phyloP scores from a whole-genome alignment of 305 asterid genomes.

The Fraxinus sp. region DNA sequence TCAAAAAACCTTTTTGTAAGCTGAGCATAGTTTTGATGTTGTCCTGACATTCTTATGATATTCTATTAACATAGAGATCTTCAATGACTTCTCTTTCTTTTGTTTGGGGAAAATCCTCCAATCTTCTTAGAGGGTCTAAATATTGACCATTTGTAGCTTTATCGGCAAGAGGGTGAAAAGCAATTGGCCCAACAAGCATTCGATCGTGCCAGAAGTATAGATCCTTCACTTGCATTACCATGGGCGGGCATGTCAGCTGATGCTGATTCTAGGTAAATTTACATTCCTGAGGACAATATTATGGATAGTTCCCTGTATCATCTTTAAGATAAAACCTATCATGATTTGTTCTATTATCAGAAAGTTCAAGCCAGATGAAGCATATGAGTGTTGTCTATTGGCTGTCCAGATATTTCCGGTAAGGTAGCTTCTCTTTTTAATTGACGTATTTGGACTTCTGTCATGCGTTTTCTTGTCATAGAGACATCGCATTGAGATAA shows the following conservation, averaged over 20 bases:
- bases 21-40: background rate
- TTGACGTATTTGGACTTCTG: background rate
- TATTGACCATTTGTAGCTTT: conserved; percentile 56
- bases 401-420: conserved; percentile 83
- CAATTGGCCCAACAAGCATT: conserved; percentile 86
- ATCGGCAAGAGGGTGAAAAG: conserved; percentile 64
- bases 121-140: conserved; percentile 21
- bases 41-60: background rate
- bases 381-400: conserved; percentile 90
- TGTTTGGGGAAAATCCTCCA: conserved; percentile 12
- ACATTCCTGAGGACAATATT: conserved; percentile 14
- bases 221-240: conserved; percentile 91
- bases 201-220: conserved; percentile 97
- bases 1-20: background rate
- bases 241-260: conserved; percentile 99
- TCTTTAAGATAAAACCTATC: conserved; percentile 16
- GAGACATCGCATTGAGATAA: conserved; percentile 1
- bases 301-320: conserved; percentile 7
- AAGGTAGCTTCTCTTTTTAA: conserved; percentile 30
- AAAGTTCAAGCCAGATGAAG: conserved; percentile 73
- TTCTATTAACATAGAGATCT: background rate
- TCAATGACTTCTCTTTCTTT: background rate
- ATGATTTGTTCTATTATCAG: conserved; percentile 40
- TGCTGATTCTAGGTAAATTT: conserved; percentile 65
- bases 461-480: conserved; percentile 8